Percentiles rank a stretch among this genome's conserved stretches.
Conservation (phyloP, 306 rosid species). For the Citrullus amarus region DNA sequence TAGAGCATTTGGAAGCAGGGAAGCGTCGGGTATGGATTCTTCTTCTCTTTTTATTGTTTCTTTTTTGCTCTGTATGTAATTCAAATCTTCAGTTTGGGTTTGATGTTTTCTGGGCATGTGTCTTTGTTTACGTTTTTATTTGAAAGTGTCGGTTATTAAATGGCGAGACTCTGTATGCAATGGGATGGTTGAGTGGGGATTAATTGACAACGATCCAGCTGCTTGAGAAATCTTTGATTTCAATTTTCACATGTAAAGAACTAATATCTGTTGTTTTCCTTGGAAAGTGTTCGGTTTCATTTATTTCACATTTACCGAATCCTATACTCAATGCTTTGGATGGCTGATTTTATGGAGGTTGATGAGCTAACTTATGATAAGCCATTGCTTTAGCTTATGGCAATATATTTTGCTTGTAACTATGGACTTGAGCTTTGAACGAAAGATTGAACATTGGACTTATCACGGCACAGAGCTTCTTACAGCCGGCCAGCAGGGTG, state of each 20-base stretch:
- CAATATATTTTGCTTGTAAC: neutral
- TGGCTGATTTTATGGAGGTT: neutral
- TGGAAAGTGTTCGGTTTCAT: neutral
- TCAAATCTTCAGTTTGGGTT: neutral
- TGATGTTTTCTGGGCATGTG: neutral
- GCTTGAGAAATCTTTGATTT: neutral
- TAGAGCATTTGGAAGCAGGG: constrained; percentile 91
- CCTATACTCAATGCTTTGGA: neutral
- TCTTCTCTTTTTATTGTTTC: neutral
- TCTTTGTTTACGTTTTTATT: neutral
- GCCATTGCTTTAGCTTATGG: neutral
- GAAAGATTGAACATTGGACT: neutral
- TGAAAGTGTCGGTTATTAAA: neutral
- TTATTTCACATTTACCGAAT: neutral
- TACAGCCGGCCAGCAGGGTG: neutral
- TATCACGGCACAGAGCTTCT: neutral
- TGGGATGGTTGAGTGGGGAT: neutral
- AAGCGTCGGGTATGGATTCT: constrained; percentile 66
- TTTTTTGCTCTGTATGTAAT: neutral
- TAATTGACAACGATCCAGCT: neutral
- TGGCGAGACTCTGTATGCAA: neutral
- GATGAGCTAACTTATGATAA: neutral
- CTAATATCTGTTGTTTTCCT: neutral
- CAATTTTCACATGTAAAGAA: neutral
- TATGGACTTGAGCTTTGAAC: neutral